These are phyloP conservation scores for Talaromyces albobiverticillius DNA, from an alignment of 2,329 filamentous ascomycete genomes.

Conservation along the genomic window DNA sequence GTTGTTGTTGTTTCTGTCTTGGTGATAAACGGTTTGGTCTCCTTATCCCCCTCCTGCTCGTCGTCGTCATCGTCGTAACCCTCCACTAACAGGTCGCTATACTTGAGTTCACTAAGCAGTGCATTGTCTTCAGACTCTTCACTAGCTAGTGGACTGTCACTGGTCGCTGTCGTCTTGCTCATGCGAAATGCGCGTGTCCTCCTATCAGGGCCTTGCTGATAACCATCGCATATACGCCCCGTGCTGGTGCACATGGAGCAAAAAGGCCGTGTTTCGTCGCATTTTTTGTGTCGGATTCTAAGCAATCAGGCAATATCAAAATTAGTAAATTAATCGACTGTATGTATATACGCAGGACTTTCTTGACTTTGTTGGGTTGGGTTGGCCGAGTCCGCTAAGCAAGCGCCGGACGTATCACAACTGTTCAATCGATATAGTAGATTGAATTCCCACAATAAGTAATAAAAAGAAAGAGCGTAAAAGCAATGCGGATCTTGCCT, in stretches of 20 bases:
- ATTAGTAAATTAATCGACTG: too few species aligned
- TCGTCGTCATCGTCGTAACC: neutral
- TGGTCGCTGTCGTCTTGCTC: neutral
- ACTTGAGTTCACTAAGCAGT: too few species aligned
- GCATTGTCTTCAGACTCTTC: too few species aligned
- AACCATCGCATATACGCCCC: conserved; percentile 25
- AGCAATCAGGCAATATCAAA: too few species aligned
- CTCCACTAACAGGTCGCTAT: neutral
- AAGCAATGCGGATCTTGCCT: too few species aligned
- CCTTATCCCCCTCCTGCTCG: neutral
- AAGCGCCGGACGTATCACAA: too few species aligned
- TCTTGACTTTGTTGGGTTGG: too few species aligned
- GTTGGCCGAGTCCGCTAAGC: too few species aligned
- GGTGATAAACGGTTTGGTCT: neutral
- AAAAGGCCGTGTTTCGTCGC: conserved; percentile 8
- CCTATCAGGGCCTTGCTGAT: conserved; percentile 11
- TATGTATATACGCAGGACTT: neutral
- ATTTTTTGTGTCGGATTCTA: conserved; percentile 23
- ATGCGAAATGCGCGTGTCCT: conserved; percentile 14
- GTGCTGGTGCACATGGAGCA: conserved; percentile 24
- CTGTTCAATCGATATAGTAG: too few species aligned
- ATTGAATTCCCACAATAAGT: too few species aligned
- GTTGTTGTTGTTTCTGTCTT: neutral
- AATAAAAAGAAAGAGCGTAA: too few species aligned
- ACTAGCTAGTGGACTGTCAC: too few species aligned